Base-by-base conservation (phyloP, 805 yeast species). In the Pichia thaimueangensis region DNA sequence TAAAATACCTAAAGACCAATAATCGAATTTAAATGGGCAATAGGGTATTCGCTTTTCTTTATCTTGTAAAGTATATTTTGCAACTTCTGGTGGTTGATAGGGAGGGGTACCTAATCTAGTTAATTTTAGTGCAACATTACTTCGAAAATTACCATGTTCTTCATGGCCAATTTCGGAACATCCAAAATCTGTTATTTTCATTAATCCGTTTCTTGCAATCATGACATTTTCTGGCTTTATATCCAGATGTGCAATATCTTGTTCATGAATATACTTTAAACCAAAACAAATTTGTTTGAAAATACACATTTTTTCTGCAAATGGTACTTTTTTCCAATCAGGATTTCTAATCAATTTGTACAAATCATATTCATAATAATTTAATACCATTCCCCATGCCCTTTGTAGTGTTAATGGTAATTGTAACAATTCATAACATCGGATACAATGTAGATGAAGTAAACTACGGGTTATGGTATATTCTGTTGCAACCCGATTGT, bases 91-190 rank as follows among this genome's bases (percentile, higher is more conserved):
- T 5, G 91, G 78, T 11, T 82, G 76, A 59, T 82, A 84, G 1
- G 93, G 93, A 4, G 93, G 86, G 1, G 89, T 82, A 2, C 94
- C 93, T 33, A 82, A 82, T 57, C 73, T 72, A 2, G 76, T 65
- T 32, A 71, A 64, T 20, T 47, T 40, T 15, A 42, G 30, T 38
- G 60, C 62, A 11, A 73, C 48, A 3, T 67, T 65, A 20, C 76
- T 68, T 0, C 58, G 50, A 17, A 72, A 62, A 58, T 82, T 75
- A 1, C 74, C 71, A 1, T 74, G 74, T 17, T 59, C 66, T 39
- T 62, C 71, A 57, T 78, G 81, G 15, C 80, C 84, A 56, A 74
- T 74, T 40, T 74, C 81, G 39, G 85, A 76, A 28, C 83, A 83
- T 45, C 93, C 93, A 59, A 82, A 83, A 65, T 83, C 93, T 25